A percentile compares a stretch with the other conserved stretches of the same genome.
Evolutionary conservation across 2,329 filamentous ascomycete genomes (phyloP).

Genomic region (Arthrinium puccinioides): DNA sequence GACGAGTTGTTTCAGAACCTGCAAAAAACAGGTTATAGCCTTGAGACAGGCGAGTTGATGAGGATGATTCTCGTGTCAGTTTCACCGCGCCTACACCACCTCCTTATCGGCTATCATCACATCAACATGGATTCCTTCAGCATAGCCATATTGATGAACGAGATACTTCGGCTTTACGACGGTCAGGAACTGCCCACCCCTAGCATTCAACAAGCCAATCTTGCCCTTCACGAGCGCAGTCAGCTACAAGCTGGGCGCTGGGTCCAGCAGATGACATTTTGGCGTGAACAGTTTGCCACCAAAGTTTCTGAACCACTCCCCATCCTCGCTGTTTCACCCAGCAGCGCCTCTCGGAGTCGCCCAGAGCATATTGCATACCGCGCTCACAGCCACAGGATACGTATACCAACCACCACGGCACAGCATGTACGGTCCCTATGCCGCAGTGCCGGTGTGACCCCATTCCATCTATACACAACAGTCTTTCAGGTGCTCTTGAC

Average conservation of each 20-base stretch:
- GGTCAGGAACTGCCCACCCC: background rate
- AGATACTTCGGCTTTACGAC: background rate
- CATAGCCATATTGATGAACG: background rate
- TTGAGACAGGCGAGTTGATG: background rate
- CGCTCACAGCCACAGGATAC: background rate
- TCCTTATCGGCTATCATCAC: background rate
- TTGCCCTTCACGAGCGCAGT: background rate
- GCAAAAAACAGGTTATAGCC: background rate
- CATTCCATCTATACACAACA: background rate
- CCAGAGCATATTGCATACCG: background rate
- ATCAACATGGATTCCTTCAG: background rate
- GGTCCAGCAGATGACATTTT: background rate
- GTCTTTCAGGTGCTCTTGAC: background rate
- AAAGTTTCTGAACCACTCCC: background rate
- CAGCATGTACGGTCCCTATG: background rate
- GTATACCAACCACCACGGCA: background rate
- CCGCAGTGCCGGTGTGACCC: background rate
- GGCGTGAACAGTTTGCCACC: background rate
- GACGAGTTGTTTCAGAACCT: background rate
- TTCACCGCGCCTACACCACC: background rate
- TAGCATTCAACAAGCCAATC: background rate
- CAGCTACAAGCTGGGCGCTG: background rate
- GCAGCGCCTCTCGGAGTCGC: background rate
- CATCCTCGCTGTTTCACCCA: background rate
- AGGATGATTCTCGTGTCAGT: background rate